Evolutionary conservation across 441 rosid genomes (phyloP).

Genomic region (Rhodomyrtus psidioides): DNA sequence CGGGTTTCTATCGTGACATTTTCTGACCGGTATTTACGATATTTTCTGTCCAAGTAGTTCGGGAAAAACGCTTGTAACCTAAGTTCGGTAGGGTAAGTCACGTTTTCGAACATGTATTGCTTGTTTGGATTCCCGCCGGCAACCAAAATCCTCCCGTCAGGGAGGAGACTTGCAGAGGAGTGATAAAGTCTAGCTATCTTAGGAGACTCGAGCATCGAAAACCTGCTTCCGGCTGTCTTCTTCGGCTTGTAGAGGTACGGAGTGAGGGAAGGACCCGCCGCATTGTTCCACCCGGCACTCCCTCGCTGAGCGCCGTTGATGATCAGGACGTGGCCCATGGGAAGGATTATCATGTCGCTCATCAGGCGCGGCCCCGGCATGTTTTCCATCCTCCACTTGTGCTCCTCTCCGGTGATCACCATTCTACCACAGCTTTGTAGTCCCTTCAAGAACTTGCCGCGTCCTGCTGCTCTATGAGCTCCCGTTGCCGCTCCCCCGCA

Average conservation of each 20-base stretch:
- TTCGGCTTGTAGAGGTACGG: slow-evolving; percentile 18
- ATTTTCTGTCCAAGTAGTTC: slow-evolving; percentile 16
- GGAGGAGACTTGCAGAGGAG: slow-evolving; percentile 24
- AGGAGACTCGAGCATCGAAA: slow-evolving; percentile 13
- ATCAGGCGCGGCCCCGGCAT: slow-evolving; percentile 21
- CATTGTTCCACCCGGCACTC: slow-evolving; percentile 15
- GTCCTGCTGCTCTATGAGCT: slow-evolving; percentile 8
- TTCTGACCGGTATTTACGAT: slow-evolving; percentile 6
- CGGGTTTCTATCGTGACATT: slow-evolving; percentile 3
- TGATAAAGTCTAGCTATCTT: slow-evolving; percentile 24
- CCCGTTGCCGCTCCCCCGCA: slow-evolving; percentile 27
- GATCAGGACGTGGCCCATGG: slow-evolving; percentile 15
- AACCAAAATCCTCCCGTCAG: slow-evolving; percentile 25
- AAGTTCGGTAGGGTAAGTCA: slow-evolving; percentile 24
- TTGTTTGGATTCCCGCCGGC: slow-evolving; percentile 26
- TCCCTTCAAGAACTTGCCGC: slow-evolving; percentile 15
- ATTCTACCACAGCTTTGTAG: slow-evolving; percentile 20
- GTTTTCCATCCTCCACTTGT: slow-evolving; percentile 20
- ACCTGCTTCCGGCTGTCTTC: slow-evolving; percentile 10
- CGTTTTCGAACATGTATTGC: slow-evolving; percentile 15
- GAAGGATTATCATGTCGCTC: slow-evolving; percentile 20
- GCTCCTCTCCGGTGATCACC: slow-evolving; percentile 21
- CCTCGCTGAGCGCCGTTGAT: slow-evolving; percentile 17
- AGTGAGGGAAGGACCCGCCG: slow-evolving; percentile 3
- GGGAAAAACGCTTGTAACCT: slow-evolving; percentile 23